These are phyloP conservation scores for Fusarium sp. DNA, from an alignment of 2,329 filamentous ascomycete genomes.

Conservation along the genomic window DNA sequence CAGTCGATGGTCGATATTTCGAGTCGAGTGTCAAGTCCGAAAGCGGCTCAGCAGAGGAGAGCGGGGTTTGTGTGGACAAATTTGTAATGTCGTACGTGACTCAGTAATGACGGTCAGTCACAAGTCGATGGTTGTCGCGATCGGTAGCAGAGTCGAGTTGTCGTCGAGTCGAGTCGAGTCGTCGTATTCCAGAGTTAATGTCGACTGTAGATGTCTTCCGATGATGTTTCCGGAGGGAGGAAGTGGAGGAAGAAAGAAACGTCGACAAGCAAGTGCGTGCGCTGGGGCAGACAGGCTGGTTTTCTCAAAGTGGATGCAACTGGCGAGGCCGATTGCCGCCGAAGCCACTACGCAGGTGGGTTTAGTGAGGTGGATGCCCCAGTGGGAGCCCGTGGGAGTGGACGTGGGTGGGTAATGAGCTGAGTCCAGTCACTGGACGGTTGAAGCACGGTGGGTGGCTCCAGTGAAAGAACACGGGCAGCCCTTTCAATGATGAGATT, in stretches of 20 bases:
- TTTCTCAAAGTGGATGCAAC: constrained; percentile 47
- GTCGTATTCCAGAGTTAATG: constrained; percentile 23
- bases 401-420: constrained; percentile 44
- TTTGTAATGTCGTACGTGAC: constrained; percentile 36
- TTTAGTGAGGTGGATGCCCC: constrained; percentile 24
- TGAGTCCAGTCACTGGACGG: constrained; percentile 35
- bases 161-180: constrained; percentile 27
- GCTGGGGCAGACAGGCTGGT: constrained; percentile 41
- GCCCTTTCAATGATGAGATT: no score
- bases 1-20: constrained; percentile 16
- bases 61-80: constrained; percentile 49
- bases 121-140: constrained; percentile 10
- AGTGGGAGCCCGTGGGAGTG: constrained; percentile 20
- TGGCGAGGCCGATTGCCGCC: constrained; percentile 49
- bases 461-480: constrained; percentile 4
- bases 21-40: constrained; percentile 12
- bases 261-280: constrained; percentile 23
- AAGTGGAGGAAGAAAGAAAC: constrained; percentile 49
- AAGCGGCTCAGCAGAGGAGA: constrained; percentile 36
- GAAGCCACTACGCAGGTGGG: constrained; percentile 46
- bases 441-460: constrained; percentile 14
- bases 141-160: constrained; percentile 10
- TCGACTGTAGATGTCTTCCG: constrained; percentile 17
- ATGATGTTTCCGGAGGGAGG: constrained; percentile 34
- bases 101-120: constrained; percentile 16